phyloP scores from a whole-genome alignment of 2,329 filamentous ascomycete genomes.

The Scopulariopsis brevicaulis region DNA sequence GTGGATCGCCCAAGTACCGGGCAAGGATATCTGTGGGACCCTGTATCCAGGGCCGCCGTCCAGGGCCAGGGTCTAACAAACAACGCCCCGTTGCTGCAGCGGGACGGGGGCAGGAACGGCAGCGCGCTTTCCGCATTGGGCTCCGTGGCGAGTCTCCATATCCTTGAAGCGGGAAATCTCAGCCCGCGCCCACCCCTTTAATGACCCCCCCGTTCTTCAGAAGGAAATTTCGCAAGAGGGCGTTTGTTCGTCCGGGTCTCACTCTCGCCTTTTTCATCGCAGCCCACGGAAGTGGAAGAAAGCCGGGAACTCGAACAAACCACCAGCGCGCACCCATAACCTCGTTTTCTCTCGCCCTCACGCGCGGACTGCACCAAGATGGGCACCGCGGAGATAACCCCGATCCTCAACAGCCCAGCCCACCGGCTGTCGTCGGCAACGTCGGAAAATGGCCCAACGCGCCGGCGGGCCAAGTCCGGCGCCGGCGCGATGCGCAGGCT shows the following conservation, averaged over 20 bases:
- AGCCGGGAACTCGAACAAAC: neutral
- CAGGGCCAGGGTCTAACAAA: neutral
- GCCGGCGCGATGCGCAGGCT: conserved; percentile 99
- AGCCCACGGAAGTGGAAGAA: neutral
- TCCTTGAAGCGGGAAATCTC: neutral
- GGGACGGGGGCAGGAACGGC: neutral
- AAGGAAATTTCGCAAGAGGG: neutral
- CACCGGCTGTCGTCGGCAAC: conserved; percentile 96
- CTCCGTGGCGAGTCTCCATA: neutral
- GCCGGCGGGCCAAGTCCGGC: conserved; percentile 98
- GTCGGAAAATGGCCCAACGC: conserved; percentile 48
- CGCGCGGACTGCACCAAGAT: conserved; percentile 91
- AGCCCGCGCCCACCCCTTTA: neutral
- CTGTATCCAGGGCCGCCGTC: neutral
- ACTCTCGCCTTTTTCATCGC: neutral
- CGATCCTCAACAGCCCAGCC: conserved; percentile 98
- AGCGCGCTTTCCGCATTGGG: neutral
- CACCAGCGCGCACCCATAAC: neutral
- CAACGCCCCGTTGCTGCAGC: neutral
- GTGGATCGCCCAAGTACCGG: too few relatives aligned
- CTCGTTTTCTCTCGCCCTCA: neutral
- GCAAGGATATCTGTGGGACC: too few relatives aligned
- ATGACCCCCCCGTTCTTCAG: neutral
- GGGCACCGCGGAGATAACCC: conserved; percentile 98
- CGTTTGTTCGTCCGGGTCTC: neutral